Conservation (phyloP, 208 protist species). For the Leptomonas pyrrhocoris region DNA sequence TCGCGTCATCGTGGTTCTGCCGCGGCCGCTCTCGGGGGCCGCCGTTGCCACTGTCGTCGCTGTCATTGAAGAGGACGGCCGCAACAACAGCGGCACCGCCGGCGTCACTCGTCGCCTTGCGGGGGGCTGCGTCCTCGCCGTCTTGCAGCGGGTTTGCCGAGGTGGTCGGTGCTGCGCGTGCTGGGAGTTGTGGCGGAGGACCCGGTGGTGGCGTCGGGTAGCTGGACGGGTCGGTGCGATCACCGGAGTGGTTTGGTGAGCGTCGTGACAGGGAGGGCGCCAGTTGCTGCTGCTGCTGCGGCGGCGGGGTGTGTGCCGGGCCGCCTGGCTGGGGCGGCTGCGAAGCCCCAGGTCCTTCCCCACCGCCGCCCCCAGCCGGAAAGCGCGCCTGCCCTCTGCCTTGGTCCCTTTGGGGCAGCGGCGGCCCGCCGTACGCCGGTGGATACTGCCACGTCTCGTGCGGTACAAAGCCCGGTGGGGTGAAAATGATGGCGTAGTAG, state of each 20-base stretch:
- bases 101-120: neutral
- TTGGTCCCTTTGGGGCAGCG: neutral
- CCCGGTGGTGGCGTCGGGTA: neutral
- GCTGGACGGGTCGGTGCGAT: neutral
- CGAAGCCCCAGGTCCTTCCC: too few relatives aligned
- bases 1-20: neutral
- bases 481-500: conserved; percentile 56
- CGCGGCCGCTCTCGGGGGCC: neutral
- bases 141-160: neutral
- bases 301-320: neutral
- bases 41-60: neutral
- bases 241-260: conserved; percentile 1
- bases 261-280: neutral
- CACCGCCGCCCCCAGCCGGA: neutral
- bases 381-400: neutral
- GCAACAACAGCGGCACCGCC: neutral
- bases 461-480: conserved; percentile 61
- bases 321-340: too few relatives aligned
- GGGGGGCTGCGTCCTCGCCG: neutral
- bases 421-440: conserved; percentile 31
- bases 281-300: conserved; percentile 3
- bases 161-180: neutral
- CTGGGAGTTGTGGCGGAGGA: neutral
- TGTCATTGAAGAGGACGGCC: neutral
- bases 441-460: conserved; percentile 47